Base-by-base conservation (phyloP, 75 land plant genomes). In the Cryptomeria japonica region DNA sequence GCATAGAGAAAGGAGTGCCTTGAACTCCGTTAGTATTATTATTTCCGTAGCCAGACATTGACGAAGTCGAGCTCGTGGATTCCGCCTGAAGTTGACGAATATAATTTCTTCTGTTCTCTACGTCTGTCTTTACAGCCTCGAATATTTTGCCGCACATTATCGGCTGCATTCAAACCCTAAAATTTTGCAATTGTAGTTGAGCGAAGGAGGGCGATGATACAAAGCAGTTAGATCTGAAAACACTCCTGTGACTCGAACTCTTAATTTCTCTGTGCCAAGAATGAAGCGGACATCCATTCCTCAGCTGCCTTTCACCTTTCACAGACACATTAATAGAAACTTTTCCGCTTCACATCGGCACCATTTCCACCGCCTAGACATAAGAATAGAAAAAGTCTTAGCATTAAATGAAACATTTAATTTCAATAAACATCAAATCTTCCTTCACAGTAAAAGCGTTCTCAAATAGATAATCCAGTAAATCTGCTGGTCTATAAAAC, bases 1-100 rank as follows among this genome's bases (percentile, higher is more conserved):
- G 84, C 47, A 41, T 22, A 32, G 84, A 44, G 12, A 28, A 42
- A 32, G 46, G 49, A 82, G 53, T 51, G 51, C 84, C 84, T n/a
- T 28, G 84, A 82, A 82, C 51, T 32, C 77, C 37, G 77, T 75
- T 75, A 75, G 34, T 75, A 14, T 32, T 75, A 75, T 75, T 75
- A 34, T 75, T 82, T 82, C 84, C 84, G 49, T 44, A 82, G 31
- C 84, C 51, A 46, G 84, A 82, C 84, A 82, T 82, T 82, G 84
- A 44, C 32, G 49, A 82, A n/a, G 49, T 25, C n/a, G 84, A 82
- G 84, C 47, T 82, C 49, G 47, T n/a, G 84, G 84, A 82, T 82
- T 46, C 84, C 31, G 84, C 14, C 84, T 82, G 49, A 82, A 82
- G 84, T n/a, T 82, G 84, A 82, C 84, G 84, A 46, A 25, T 28